Conservation (phyloP, 352 stramenopile species). For the Aphanomyces euteiches region DNA sequence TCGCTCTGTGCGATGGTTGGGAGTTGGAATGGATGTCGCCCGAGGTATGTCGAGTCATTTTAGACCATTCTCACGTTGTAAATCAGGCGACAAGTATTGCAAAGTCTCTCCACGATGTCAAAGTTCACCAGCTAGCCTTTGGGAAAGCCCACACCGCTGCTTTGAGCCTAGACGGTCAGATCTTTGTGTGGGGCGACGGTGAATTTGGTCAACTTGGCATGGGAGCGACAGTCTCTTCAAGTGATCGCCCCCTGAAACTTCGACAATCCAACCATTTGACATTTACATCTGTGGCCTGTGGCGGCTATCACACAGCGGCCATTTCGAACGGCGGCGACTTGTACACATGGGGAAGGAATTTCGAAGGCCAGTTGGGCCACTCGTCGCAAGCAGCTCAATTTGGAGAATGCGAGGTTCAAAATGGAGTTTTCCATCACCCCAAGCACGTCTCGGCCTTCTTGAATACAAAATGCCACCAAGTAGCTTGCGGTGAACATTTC, state of each 20-base stretch:
- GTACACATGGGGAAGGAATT: constrained; percentile 87
- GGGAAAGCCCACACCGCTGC: constrained; percentile 55
- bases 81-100: constrained; percentile 4
- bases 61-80: neutral
- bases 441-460: constrained; percentile 68
- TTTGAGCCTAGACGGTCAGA: constrained; percentile 53
- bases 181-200: constrained; percentile 59
- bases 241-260: constrained; percentile 13
- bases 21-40: constrained; percentile 45
- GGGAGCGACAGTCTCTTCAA: constrained; percentile 27
- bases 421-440: constrained; percentile 65
- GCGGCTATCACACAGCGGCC: constrained; percentile 60
- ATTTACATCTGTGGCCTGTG: constrained; percentile 50
- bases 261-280: neutral
- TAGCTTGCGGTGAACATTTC: constrained; percentile 75
- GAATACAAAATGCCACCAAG: constrained; percentile 38
- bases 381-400: constrained; percentile 38
- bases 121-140: constrained; percentile 51
- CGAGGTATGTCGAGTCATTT: neutral
- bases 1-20: constrained; percentile 52
- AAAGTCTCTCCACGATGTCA: constrained; percentile 40
- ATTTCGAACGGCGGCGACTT: constrained; percentile 76
- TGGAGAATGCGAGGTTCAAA: constrained; percentile 38
- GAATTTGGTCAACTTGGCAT: constrained; percentile 49
- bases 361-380: constrained; percentile 82